Conservation (phyloP, 148 eudicot species). For the Chenopodium formosanum region DNA sequence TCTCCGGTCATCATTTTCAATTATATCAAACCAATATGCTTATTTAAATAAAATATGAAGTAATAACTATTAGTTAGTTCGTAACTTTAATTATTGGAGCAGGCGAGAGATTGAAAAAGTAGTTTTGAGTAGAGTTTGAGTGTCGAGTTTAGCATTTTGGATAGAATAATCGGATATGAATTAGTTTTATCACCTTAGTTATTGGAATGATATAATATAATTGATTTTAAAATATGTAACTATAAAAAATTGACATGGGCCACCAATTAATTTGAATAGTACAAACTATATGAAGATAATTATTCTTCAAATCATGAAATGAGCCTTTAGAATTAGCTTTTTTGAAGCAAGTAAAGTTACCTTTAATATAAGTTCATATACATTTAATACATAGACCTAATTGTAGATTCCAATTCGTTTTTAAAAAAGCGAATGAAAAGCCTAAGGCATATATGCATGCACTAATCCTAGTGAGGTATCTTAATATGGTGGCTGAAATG, state of each 20-base stretch:
- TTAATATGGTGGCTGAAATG: constrained; percentile 9
- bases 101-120: too few relatives aligned
- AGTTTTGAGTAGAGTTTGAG: too few relatives aligned
- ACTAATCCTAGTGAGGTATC: background rate
- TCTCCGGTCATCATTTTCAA: too few relatives aligned
- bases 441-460: constrained; percentile 12
- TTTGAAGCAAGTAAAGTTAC: background rate
- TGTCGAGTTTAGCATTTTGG: too few relatives aligned
- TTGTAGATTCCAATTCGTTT: background rate
- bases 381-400: background rate
- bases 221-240: too few relatives aligned
- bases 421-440: background rate
- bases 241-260: background rate
- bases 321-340: background rate
- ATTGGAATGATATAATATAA: too few relatives aligned
- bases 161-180: too few relatives aligned
- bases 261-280: background rate
- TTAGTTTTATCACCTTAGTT: too few relatives aligned
- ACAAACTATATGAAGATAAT: background rate
- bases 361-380: background rate
- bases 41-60: too few relatives aligned
- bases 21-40: too few relatives aligned
- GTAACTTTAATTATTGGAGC: too few relatives aligned
- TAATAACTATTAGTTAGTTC: too few relatives aligned
- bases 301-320: background rate